phyloP scores from a whole-genome alignment of 352 stramenopile genomes.

The Phytophthora crassamura region DNA sequence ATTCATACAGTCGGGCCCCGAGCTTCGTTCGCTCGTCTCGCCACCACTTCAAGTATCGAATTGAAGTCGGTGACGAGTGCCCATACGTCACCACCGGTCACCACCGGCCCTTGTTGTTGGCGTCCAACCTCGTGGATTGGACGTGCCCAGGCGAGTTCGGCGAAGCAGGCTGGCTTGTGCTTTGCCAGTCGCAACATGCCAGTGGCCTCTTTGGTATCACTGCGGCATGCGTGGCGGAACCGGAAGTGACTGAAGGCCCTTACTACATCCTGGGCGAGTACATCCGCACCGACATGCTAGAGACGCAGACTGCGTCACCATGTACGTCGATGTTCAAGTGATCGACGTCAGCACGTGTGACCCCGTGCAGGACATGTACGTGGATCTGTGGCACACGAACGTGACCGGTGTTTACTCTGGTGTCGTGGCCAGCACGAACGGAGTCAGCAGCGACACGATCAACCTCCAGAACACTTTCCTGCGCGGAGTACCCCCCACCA shows the following conservation, averaged over 20 bases:
- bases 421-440: constrained; percentile 31
- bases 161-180: no score
- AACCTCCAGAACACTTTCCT: constrained; percentile 37
- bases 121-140: no score
- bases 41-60: no score
- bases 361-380: constrained; percentile 28
- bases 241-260: constrained; percentile 34
- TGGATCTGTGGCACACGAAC: constrained; percentile 40
- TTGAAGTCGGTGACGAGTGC: no score
- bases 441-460: constrained; percentile 16
- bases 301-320: constrained; percentile 23
- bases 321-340: constrained; percentile 36
- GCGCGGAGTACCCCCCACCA: constrained; percentile 26
- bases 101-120: no score
- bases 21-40: no score
- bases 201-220: constrained; percentile 23
- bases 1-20: no score
- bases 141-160: no score
- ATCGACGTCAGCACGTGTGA: constrained; percentile 33
- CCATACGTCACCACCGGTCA: no score
- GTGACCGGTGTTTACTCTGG: constrained; percentile 36
- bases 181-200: no score
- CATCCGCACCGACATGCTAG: constrained; percentile 29
- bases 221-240: constrained; percentile 17
- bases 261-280: constrained; percentile 36